A percentile compares a stretch with the other conserved stretches of the same genome.
phyloP scores from a whole-genome alignment of 768 basidiomycete species.

The Terana coerulea region DNA sequence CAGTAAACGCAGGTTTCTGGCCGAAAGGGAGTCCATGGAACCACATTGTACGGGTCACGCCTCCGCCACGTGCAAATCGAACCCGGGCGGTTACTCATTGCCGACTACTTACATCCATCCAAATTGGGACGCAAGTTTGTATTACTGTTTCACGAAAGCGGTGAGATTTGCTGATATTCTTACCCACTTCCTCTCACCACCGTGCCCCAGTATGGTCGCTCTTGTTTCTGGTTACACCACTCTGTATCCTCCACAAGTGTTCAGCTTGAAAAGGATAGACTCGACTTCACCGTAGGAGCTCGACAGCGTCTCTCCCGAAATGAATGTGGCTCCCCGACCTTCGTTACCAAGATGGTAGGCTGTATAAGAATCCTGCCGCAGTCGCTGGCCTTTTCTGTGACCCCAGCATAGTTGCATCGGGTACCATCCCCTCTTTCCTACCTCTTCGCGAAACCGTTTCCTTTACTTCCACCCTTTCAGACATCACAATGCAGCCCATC shows the following conservation, averaged over 20 bases:
- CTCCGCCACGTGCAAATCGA: not conserved
- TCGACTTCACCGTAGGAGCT: not conserved
- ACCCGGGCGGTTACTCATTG: not conserved
- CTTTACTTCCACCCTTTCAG: not conserved
- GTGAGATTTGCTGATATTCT: not conserved
- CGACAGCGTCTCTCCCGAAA: not conserved
- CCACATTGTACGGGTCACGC: too few species aligned
- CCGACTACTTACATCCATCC: not conserved
- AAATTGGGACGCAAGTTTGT: conserved; percentile 3
- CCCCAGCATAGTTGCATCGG: conserved; percentile 2
- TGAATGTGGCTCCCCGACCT: not conserved
- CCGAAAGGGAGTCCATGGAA: too few species aligned
- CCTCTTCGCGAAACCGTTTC: not conserved
- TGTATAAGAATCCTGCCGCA: conserved; percentile 2
- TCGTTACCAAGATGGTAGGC: not conserved
- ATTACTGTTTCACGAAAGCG: not conserved
- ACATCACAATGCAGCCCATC: conserved; percentile 4
- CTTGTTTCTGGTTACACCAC: not conserved
- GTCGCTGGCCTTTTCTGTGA: not conserved
- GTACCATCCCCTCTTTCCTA: not conserved
- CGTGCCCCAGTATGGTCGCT: not conserved
- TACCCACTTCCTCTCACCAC: not conserved
- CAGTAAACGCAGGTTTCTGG: too few species aligned
- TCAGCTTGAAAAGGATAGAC: not conserved
- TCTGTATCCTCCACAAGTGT: not conserved